These are phyloP conservation scores for Zymoseptoria ardabiliae DNA, from an alignment of 2,329 filamentous ascomycete genomes.

Conservation along the genomic window DNA sequence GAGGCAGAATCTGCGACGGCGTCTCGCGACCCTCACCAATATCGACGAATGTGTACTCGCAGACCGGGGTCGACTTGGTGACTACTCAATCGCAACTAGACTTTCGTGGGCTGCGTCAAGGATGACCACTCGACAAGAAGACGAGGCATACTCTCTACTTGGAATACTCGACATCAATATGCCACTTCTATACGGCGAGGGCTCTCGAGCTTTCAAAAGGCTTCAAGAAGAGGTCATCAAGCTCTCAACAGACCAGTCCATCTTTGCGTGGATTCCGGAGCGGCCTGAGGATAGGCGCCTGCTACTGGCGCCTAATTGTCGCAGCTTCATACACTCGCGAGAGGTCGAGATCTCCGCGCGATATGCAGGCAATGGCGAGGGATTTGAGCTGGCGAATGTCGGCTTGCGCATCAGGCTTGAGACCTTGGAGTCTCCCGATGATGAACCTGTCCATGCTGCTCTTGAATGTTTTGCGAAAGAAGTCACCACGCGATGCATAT, in stretches of 20 bases:
- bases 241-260: slow-evolving; percentile 5
- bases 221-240: slow-evolving; percentile 6
- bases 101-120: slow-evolving; percentile 9
- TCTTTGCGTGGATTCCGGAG: background rate
- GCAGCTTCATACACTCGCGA: background rate
- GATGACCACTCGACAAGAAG: slow-evolving; percentile 26
- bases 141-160: slow-evolving; percentile 40
- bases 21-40: background rate
- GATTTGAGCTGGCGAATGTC: background rate
- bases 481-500: background rate
- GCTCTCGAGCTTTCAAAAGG: slow-evolving; percentile 3
- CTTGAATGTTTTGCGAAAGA: background rate
- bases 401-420: slow-evolving; percentile 7
- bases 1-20: background rate
- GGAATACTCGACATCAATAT: slow-evolving; percentile 40
- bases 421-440: slow-evolving; percentile 3
- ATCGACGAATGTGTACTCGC: background rate
- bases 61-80: slow-evolving; percentile 8
- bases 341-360: background rate
- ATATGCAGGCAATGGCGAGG: slow-evolving; percentile 1
- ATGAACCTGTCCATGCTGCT: background rate
- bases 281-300: slow-evolving; percentile 2
- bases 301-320: background rate
- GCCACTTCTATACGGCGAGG: slow-evolving; percentile 37
- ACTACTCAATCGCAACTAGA: slow-evolving; percentile 11